Evolutionary conservation across 495 filamentous ascomycete species (phyloP).

Genomic region (Chaetomium fimeti): DNA sequence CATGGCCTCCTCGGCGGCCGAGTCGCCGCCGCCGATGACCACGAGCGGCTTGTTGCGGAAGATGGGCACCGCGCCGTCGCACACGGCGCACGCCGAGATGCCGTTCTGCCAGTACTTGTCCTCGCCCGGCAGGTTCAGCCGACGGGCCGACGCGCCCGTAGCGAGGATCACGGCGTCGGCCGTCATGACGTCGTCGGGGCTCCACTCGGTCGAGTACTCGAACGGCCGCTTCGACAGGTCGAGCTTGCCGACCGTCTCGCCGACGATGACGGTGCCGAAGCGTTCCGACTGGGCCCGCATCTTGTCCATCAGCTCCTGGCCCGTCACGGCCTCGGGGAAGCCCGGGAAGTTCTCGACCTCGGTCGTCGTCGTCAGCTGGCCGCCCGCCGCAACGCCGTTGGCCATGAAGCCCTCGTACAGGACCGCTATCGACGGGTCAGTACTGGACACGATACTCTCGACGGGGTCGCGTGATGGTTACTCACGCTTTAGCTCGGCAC

Average conservation of each 20-base stretch:
- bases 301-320: constrained; percentile 83
- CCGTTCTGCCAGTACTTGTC: constrained; percentile 95
- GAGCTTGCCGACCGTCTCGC: constrained; percentile 85
- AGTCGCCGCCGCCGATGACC: constrained; percentile 96
- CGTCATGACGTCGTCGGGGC: constrained; percentile 73
- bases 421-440: constrained; percentile 54
- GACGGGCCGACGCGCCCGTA: constrained; percentile 86
- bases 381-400: constrained; percentile 92
- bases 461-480: background rate
- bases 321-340: constrained; percentile 84
- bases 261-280: constrained; percentile 88
- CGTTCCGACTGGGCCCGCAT: constrained; percentile 90
- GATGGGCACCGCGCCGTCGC: constrained; percentile 95
- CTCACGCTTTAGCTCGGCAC: constrained; percentile 79
- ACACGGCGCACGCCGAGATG: constrained; percentile 94
- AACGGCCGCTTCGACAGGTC: constrained; percentile 85
- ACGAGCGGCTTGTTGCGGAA: constrained; percentile 94
- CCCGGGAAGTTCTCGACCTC: constrained; percentile 98
- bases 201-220: constrained; percentile 84
- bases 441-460: constrained; percentile 14
- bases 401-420: constrained; percentile 98
- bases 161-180: constrained; percentile 91
- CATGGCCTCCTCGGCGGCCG: constrained; percentile 94
- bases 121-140: constrained; percentile 83
- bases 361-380: constrained; percentile 95